A percentile compares a stretch with the other conserved stretches of the same genome.
Evolutionary conservation across 371 early-diverging fungal genomes (phyloP).

Genomic region (Mortierella sp.): DNA sequence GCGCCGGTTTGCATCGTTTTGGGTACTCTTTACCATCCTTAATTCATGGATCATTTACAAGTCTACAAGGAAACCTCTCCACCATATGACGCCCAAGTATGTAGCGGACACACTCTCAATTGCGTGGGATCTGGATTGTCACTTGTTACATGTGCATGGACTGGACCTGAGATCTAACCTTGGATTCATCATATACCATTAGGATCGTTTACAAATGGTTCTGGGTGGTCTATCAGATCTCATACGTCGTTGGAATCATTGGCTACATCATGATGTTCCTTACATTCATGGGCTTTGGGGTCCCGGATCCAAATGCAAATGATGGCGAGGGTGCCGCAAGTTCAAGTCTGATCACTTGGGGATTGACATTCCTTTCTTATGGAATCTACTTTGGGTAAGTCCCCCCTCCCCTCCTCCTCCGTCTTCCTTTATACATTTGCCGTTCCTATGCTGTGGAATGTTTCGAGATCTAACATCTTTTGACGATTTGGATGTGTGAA

Average conservation of each 20-base stretch:
- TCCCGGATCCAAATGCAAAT: conserved; percentile 45
- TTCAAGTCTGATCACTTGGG: conserved; percentile 54
- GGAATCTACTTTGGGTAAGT: conserved; percentile 80
- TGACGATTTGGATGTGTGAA: neutral
- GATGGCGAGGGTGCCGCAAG: conserved; percentile 54
- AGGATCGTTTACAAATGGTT: conserved; percentile 80
- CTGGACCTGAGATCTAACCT: too few relatives aligned
- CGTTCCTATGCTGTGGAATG: neutral
- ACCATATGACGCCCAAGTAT: conserved; percentile 70
- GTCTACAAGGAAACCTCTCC: conserved; percentile 71
- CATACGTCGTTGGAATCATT: conserved; percentile 70
- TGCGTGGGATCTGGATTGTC: neutral
- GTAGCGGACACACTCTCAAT: neutral
- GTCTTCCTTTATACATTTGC: neutral
- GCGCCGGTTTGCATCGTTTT: conserved; percentile 28
- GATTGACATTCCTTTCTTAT: conserved; percentile 65
- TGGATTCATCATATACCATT: conserved; percentile 2
- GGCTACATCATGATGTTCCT: conserved; percentile 69
- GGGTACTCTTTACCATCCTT: conserved; percentile 30
- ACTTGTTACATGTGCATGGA: neutral
- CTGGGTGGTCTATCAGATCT: conserved; percentile 68
- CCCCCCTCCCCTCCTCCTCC: neutral
- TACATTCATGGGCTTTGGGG: conserved; percentile 66
- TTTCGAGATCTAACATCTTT: too few relatives aligned
- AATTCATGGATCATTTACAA: conserved; percentile 61